phyloP scores from a whole-genome alignment of 2,329 filamentous ascomycete genomes.

The Fusarium marasasianum region DNA sequence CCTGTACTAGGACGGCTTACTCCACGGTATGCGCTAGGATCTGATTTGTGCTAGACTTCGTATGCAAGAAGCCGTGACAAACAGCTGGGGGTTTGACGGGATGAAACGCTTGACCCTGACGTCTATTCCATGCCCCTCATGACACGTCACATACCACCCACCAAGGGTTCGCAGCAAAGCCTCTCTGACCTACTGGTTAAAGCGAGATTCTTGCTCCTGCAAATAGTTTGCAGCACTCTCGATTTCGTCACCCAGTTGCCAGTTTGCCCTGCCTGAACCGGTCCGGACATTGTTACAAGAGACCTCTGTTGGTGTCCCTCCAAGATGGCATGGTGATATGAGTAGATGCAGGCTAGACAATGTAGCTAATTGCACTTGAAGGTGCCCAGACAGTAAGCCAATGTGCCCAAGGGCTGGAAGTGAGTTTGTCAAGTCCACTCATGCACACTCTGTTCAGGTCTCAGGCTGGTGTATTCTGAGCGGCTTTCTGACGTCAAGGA shows the following conservation, averaged over 20 bases:
- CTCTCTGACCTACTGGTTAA: slow-evolving; percentile 18
- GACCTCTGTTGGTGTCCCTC: background rate
- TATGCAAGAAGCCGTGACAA: slow-evolving; percentile 36
- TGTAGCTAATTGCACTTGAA: background rate
- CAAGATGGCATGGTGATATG: background rate
- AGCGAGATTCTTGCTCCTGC: background rate
- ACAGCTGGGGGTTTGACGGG: slow-evolving; percentile 36
- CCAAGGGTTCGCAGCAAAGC: slow-evolving; percentile 36
- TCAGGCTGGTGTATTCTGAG: background rate
- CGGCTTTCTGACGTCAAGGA: slow-evolving; percentile 10
- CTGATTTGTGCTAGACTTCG: slow-evolving; percentile 24
- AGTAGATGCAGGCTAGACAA: background rate
- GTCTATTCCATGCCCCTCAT: slow-evolving; percentile 38
- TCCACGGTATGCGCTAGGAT: slow-evolving; percentile 28
- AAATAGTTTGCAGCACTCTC: background rate
- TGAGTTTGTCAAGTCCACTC: background rate
- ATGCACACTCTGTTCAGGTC: background rate
- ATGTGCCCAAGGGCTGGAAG: background rate
- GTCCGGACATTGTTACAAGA: slow-evolving; percentile 1
- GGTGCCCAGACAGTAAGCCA: background rate
- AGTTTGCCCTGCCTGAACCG: slow-evolving; percentile 9
- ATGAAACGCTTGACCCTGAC: slow-evolving; percentile 41
- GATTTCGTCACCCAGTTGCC: background rate
- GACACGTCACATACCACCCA: slow-evolving; percentile 43
- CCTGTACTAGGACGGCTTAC: background rate